Percentiles rank a stretch among this genome's conserved stretches.
Conservation (phyloP, 805 yeast genomes). For the Yamadazyma olivae region DNA sequence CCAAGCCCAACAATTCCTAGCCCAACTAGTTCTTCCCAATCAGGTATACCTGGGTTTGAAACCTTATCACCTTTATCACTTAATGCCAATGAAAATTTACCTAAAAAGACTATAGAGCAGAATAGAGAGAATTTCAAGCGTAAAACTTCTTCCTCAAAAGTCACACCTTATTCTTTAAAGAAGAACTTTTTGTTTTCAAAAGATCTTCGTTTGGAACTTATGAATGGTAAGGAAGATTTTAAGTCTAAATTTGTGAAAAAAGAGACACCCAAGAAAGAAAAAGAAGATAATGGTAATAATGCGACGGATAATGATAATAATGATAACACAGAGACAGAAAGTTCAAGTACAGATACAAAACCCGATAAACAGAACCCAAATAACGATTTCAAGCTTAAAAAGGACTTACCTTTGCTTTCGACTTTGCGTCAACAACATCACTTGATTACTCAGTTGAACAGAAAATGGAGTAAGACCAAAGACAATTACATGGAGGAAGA, state of each 20-base stretch:
- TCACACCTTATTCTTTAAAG: slow-evolving; percentile 16
- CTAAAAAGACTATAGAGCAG: slow-evolving; percentile 6
- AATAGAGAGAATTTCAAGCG: slow-evolving; percentile 4
- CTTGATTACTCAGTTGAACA: slow-evolving; percentile 32
- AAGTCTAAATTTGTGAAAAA: slow-evolving; percentile 10
- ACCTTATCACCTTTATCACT: slow-evolving; percentile 26
- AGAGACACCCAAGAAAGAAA: background rate
- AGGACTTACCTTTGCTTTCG: slow-evolving; percentile 9
- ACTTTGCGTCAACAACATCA: slow-evolving; percentile 29
- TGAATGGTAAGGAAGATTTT: slow-evolving; percentile 13
- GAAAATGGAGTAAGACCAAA: slow-evolving; percentile 39
- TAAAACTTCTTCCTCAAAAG: slow-evolving; percentile 1
- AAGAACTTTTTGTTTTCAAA: slow-evolving; percentile 31
- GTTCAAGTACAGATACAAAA: background rate
- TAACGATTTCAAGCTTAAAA: slow-evolving; percentile 7
- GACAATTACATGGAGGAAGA: slow-evolving; percentile 4
- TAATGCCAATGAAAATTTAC: slow-evolving; percentile 7
- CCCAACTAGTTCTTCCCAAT: background rate
- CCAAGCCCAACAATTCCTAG: background rate
- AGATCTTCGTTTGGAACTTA: slow-evolving; percentile 37
- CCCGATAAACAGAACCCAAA: slow-evolving; percentile 4
- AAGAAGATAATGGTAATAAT: no score
- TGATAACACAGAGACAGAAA: background rate
- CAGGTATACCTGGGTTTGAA: background rate
- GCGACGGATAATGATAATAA: background rate